Percentiles rank a stretch among this genome's conserved stretches.
These are phyloP conservation scores for Penicillium sp. DNA, from an alignment of 2,329 filamentous ascomycete genomes.

Conservation along the genomic window DNA sequence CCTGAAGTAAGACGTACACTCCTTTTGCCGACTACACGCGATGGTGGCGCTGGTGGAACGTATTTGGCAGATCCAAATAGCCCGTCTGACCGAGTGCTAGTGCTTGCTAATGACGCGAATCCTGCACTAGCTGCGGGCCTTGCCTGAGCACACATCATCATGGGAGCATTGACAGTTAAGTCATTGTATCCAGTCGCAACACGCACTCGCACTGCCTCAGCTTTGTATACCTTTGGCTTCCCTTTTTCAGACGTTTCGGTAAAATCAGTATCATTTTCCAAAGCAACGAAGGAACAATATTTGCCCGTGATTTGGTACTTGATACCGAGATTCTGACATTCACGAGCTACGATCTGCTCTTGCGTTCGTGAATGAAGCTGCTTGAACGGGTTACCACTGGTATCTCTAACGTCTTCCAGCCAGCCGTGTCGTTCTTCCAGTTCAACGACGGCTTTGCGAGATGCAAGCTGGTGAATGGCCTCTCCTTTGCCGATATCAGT, in stretches of 20 bases:
- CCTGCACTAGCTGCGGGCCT: no score
- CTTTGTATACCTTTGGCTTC: background rate
- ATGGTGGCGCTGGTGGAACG: background rate
- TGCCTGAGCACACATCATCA: no score
- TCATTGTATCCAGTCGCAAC: no score
- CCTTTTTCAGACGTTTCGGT: background rate
- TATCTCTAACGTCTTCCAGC: constrained; percentile 55
- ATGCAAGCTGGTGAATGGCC: constrained; percentile 70
- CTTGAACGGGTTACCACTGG: constrained; percentile 46
- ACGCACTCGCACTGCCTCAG: no score
- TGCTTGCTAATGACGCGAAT: background rate
- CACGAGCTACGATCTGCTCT: constrained; percentile 61
- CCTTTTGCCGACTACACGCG: background rate
- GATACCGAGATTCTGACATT: constrained; percentile 66
- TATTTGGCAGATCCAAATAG: background rate
- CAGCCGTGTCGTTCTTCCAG: constrained; percentile 71
- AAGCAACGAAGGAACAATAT: constrained; percentile 72
- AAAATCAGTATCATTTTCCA: constrained; percentile 43
- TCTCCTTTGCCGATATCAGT: constrained; percentile 48
- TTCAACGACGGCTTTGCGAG: constrained; percentile 66
- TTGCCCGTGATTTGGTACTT: constrained; percentile 67
- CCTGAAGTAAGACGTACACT: background rate
- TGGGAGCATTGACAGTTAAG: no score
- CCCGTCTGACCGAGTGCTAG: background rate
- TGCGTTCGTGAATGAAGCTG: constrained; percentile 54